These are phyloP conservation scores for Phtheirospermum japonicum DNA, from an alignment of 257 asterid genomes.

Conservation along the genomic window DNA sequence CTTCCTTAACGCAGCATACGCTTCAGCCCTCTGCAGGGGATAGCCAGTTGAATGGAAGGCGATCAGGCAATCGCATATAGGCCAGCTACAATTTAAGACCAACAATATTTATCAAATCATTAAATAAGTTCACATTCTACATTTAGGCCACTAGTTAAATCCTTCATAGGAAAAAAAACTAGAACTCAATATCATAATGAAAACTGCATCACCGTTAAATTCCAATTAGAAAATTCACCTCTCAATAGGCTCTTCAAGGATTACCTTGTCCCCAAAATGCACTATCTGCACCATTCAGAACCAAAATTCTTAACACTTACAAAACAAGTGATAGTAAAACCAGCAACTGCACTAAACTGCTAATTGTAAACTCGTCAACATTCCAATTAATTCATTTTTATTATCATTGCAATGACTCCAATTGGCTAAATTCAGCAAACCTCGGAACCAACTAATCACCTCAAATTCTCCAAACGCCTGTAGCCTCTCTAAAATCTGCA, in stretches of 20 bases:
- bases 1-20: conserved; percentile 92
- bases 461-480: conserved; percentile 90
- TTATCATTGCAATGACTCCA: background rate
- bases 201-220: conserved; percentile 4
- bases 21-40: conserved; percentile 89
- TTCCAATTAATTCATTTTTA: background rate
- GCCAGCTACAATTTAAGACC: conserved; percentile 66
- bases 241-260: conserved; percentile 86
- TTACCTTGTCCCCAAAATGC: conserved; percentile 85
- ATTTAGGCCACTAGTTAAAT: conserved; percentile 3
- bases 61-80: conserved; percentile 86
- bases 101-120: conserved; percentile 10
- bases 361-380: background rate
- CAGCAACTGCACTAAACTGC: conserved; percentile 13
- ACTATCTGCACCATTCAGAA: conserved; percentile 53
- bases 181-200: conserved; percentile 9
- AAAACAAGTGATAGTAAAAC: background rate
- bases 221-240: conserved; percentile 42
- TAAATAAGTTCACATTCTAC: conserved; percentile 15
- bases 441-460: conserved; percentile 37
- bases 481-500: conserved; percentile 74
- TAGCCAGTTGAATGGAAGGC: conserved; percentile 87
- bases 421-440: background rate
- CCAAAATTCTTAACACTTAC: background rate
- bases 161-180: background rate